Evolutionary conservation across 2,329 filamentous ascomycete genomes (phyloP), one percentile per base, ranked within the genome.

Genomic region (Scedosporium apiospermum): DNA sequence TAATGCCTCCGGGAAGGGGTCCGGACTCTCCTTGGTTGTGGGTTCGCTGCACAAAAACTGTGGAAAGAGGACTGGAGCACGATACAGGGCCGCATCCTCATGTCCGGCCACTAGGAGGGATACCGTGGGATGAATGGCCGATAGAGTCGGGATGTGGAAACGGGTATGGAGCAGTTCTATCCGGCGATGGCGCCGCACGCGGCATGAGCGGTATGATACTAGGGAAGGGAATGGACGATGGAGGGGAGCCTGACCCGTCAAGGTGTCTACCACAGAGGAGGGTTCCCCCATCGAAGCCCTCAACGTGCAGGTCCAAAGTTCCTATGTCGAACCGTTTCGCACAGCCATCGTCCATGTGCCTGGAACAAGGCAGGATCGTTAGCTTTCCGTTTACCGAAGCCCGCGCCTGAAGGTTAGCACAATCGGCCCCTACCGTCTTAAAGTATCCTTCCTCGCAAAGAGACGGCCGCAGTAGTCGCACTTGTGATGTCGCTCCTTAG

Each of bases 391-490:
- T 23, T 6, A 59, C 21, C 21, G 46, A 21, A 26, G 14, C 23
- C 30, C 21, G 26, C 7, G 41, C 21, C 23, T 9, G 3, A n/a
- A 23, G 6, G 18, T 4, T 6, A 30, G n/a, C 16, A 14, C 3
- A 42, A 26, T 6, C 5, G 26, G 12, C 53, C 62, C 80, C 75
- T 75, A 91, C 90, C 91, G 88, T 75, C 86, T 78, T n/a, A 95
- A 78, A 1, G 90, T 95, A 69, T 96, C 91, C 72, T 91, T 92
- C 55, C 91, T 83, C 27, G 89, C 87, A 77, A 96, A 96, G 51
- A 82, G 79, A 62, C 85, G 81, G 38, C 82, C 81, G 70, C 91
- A 96, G 64, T 86, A 86, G 64, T 86, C 81, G 70, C 91, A 96
- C 64, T 79, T 79, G 72, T 87, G 86, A 67, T 87, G 87, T 62